Evolutionary conservation across 768 basidiomycete genomes (phyloP).

Genomic region (Pholiota molesta): DNA sequence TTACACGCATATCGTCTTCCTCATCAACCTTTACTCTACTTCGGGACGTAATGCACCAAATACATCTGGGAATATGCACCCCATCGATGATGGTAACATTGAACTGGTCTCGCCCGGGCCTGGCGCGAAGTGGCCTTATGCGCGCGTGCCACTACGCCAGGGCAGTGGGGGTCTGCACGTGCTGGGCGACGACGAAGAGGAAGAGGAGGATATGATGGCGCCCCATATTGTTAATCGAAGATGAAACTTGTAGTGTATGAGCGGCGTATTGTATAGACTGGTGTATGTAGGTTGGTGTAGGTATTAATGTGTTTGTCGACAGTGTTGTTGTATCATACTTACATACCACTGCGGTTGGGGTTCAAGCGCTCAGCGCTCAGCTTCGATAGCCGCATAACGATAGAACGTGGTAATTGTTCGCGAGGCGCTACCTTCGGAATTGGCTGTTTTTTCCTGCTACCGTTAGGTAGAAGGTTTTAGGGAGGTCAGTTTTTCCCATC

Average conservation of each 20-base stretch:
- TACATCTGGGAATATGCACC: constrained; percentile 14
- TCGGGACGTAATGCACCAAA: constrained; percentile 57
- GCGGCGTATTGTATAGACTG: neutral
- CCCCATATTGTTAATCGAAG: constrained; percentile 15
- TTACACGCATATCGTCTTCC: constrained; percentile 71
- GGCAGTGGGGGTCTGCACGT: constrained; percentile 32
- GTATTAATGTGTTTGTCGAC: neutral
- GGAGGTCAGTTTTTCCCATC: too few relatives aligned
- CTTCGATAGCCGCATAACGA: too few relatives aligned
- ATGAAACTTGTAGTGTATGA: neutral
- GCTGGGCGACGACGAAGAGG: constrained; percentile 56
- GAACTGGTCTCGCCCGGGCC: constrained; percentile 25
- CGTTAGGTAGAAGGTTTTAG: too few relatives aligned
- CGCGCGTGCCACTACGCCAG: constrained; percentile 49
- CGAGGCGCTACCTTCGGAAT: too few relatives aligned
- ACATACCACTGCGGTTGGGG: too few relatives aligned
- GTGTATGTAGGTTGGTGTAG: neutral
- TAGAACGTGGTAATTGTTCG: too few relatives aligned
- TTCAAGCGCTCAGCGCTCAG: too few relatives aligned
- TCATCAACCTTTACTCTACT: constrained; percentile 70
- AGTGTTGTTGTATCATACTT: neutral
- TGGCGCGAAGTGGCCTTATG: constrained; percentile 60
- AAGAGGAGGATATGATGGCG: constrained; percentile 32
- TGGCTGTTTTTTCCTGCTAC: too few relatives aligned
- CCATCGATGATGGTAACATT: constrained; percentile 26